Percentiles rank a stretch among this genome's conserved stretches.
Conservation (phyloP, 108 stramenopile species). For the Mediolabrus comicus region DNA sequence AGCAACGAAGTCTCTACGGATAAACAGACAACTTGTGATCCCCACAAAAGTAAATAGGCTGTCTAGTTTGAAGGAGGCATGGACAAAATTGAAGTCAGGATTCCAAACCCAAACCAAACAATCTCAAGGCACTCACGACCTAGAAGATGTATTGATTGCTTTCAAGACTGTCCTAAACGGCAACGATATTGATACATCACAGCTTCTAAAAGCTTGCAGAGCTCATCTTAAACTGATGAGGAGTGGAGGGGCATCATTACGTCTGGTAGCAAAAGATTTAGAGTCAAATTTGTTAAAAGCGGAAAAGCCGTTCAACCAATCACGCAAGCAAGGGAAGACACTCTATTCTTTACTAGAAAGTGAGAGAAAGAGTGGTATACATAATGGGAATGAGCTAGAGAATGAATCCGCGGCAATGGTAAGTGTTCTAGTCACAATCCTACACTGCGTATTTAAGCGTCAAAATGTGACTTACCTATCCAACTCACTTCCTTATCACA, state of each 20-base stretch:
- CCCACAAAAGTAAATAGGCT: too few relatives aligned
- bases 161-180: conserved; percentile 42
- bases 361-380: conserved; percentile 8
- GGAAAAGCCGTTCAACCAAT: conserved; percentile 26
- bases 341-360: conserved; percentile 23
- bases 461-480: not conserved
- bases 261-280: conserved; percentile 54
- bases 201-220: conserved; percentile 52
- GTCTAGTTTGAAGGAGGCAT: too few relatives aligned
- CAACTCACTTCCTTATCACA: not conserved
- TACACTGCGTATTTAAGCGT: not conserved
- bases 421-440: not conserved
- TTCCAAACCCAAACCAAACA: conserved; percentile 21
- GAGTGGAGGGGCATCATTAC: conserved; percentile 34
- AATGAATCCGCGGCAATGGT: conserved; percentile 4
- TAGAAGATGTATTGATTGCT: conserved; percentile 31
- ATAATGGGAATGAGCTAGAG: not conserved
- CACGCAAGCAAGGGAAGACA: conserved; percentile 11
- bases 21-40: not conserved
- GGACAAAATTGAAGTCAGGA: conserved; percentile 10
- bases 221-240: conserved; percentile 40
- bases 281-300: conserved; percentile 53
- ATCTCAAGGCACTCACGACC: not conserved
- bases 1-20: not conserved
- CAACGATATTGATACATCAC: conserved; percentile 38